Percentiles rank a stretch among this genome's conserved stretches.
Evolutionary conservation across 1,284 basidiomycete species (phyloP).

Genomic region (Austroboletus sp.): DNA sequence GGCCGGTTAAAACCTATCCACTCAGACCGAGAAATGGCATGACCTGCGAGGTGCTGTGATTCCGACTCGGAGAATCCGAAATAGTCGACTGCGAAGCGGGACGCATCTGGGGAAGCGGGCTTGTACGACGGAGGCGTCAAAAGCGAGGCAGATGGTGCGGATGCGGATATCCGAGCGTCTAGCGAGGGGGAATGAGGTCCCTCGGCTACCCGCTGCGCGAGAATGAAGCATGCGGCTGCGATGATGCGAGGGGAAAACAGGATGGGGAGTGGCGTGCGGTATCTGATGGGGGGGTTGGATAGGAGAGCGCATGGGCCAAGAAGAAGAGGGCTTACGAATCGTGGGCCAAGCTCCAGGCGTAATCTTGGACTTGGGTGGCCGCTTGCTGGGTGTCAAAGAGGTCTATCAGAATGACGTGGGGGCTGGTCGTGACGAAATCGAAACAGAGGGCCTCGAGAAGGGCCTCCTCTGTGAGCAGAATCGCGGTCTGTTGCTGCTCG

Average conservation of each 20-base stretch:
- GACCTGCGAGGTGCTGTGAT: constrained; percentile 54
- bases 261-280: constrained; percentile 68
- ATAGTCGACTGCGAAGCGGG: constrained; percentile 59
- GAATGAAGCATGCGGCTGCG: constrained; percentile 66
- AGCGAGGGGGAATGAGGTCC: constrained; percentile 66
- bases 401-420: constrained; percentile 69
- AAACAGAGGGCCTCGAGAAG: constrained; percentile 87
- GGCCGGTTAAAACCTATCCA: constrained; percentile 7
- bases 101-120: constrained; percentile 60
- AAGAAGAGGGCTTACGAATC: constrained; percentile 60
- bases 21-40: constrained; percentile 4
- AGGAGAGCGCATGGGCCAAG: not conserved
- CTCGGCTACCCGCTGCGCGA: constrained; percentile 63
- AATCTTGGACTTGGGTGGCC: constrained; percentile 52
- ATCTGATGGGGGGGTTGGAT: constrained; percentile 38
- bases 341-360: constrained; percentile 75
- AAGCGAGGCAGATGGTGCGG: constrained; percentile 56
- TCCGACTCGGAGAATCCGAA: constrained; percentile 58
- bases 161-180: constrained; percentile 59
- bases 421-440: constrained; percentile 79
- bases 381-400: constrained; percentile 52
- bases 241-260: constrained; percentile 60
- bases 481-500: constrained; percentile 63
- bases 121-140: constrained; percentile 72
- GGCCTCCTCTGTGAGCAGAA: constrained; percentile 76